Conservation (phyloP, 345 rosid species). For the Microthlaspi erraticum region DNA sequence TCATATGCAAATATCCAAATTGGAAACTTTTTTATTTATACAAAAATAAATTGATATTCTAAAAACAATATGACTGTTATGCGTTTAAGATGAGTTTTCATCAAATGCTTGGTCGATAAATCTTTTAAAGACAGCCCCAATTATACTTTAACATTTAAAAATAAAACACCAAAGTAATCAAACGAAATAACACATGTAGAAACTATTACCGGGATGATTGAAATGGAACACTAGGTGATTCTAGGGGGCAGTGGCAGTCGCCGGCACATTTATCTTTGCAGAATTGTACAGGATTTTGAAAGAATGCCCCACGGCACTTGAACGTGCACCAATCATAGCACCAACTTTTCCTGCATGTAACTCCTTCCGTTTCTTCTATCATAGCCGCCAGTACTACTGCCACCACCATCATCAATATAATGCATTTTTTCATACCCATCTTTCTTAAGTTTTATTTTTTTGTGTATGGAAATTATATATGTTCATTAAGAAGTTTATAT, state of each 20-base stretch:
- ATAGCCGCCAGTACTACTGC: not conserved
- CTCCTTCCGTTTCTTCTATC: not conserved
- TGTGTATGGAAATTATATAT: not conserved
- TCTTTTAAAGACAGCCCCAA: not conserved
- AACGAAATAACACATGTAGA: not conserved
- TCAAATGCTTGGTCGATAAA: not conserved
- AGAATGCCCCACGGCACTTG: not conserved
- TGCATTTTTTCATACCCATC: slow-evolving; percentile 7
- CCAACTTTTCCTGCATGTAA: not conserved
- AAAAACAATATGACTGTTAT: not conserved
- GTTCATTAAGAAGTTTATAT: not conserved
- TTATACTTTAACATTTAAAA: not conserved
- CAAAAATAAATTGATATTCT: not conserved
- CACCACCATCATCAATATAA: not conserved
- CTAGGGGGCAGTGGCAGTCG: not conserved
- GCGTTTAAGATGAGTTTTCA: not conserved
- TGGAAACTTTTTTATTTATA: not conserved
- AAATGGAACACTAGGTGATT: not conserved
- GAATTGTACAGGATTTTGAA: fast-evolving
- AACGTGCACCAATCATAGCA: not conserved
- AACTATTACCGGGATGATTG: not conserved
- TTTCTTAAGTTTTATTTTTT: not conserved
- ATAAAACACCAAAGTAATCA: not conserved
- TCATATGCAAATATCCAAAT: not conserved
- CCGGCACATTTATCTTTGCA: not conserved